phyloP scores from a whole-genome alignment of 2,329 filamentous ascomycete genomes.

The Cordyceps pruinosa region DNA sequence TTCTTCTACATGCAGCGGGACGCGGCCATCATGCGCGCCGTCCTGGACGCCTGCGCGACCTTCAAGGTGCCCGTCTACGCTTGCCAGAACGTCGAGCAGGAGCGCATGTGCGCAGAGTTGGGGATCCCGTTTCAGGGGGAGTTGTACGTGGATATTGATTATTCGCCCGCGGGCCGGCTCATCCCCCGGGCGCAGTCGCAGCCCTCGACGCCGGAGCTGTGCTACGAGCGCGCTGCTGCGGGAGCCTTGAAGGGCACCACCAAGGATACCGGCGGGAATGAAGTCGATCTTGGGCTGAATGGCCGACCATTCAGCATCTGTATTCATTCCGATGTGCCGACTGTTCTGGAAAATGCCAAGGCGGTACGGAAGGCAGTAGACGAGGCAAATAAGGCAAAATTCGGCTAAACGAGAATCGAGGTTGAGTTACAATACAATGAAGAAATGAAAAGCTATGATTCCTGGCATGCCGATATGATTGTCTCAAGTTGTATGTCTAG shows the following conservation, averaged over 20 bases:
- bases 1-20: constrained; percentile 35
- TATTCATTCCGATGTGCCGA: constrained; percentile 12
- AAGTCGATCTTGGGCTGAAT: neutral
- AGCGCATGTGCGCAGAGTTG: constrained; percentile 16
- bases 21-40: constrained; percentile 20
- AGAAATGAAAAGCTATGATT: no score
- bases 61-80: constrained; percentile 26
- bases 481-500: no score
- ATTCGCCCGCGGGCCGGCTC: constrained; percentile 16
- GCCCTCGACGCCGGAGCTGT: constrained; percentile 12
- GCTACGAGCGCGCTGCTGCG: constrained; percentile 8
- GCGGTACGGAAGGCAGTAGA: constrained; percentile 10
- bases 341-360: constrained; percentile 10
- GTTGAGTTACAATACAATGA: neutral
- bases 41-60: constrained; percentile 20
- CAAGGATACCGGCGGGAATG: neutral
- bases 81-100: constrained; percentile 7
- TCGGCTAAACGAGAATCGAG: neutral
- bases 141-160: constrained; percentile 20
- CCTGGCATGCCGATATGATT: no score
- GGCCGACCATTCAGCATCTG: constrained; percentile 12
- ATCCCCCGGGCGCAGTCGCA: constrained; percentile 13
- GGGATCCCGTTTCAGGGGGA: constrained; percentile 16
- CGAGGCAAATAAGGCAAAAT: neutral
- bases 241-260: neutral